Evolutionary conservation across 345 rosid species (phyloP).

Genomic region (Noccaea caerulescens): DNA sequence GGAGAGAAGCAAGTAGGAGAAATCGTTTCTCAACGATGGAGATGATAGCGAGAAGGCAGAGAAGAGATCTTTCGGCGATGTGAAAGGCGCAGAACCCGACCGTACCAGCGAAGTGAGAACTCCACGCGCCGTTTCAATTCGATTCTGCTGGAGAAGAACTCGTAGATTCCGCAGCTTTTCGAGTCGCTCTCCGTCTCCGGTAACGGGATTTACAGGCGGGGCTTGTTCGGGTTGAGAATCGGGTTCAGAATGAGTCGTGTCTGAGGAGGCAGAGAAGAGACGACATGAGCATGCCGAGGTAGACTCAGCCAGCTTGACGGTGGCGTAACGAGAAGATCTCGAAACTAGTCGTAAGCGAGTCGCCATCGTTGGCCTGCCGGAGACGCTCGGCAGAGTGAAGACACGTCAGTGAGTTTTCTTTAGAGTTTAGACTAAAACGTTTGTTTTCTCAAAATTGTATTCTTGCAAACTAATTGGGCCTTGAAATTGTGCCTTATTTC

Average conservation of each 20-base stretch:
- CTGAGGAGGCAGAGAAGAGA: slow-evolving; percentile 33
- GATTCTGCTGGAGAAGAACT: slow-evolving; percentile 59
- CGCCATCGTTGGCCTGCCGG: slow-evolving; percentile 32
- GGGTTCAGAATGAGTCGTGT: slow-evolving; percentile 4
- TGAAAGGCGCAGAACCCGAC: slow-evolving; percentile 47
- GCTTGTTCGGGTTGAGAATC: slow-evolving; percentile 10
- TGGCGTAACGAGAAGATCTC: slow-evolving; percentile 28
- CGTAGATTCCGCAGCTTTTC: slow-evolving; percentile 53
- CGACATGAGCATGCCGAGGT: slow-evolving; percentile 26
- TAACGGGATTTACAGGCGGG: slow-evolving; percentile 1
- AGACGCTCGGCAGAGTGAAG: background rate
- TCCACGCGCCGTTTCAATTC: slow-evolving; percentile 51
- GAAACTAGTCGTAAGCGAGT: slow-evolving; percentile 29
- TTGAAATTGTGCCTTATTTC: background rate
- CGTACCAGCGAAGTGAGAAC: slow-evolving; percentile 52
- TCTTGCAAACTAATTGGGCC: background rate
- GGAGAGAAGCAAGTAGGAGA: slow-evolving; percentile 54
- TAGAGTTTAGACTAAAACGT: too few species aligned
- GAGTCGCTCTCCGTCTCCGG: slow-evolving; percentile 44
- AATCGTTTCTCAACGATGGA: slow-evolving; percentile 50
- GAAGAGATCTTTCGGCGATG: slow-evolving; percentile 58
- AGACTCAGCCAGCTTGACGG: slow-evolving; percentile 17
- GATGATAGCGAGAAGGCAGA: slow-evolving; percentile 50
- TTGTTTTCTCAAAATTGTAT: too few species aligned
- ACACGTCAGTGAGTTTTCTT: background rate